These are phyloP conservation scores for Fusarium compactum DNA, from an alignment of 2,329 filamentous ascomycete genomes.

Conservation along the genomic window DNA sequence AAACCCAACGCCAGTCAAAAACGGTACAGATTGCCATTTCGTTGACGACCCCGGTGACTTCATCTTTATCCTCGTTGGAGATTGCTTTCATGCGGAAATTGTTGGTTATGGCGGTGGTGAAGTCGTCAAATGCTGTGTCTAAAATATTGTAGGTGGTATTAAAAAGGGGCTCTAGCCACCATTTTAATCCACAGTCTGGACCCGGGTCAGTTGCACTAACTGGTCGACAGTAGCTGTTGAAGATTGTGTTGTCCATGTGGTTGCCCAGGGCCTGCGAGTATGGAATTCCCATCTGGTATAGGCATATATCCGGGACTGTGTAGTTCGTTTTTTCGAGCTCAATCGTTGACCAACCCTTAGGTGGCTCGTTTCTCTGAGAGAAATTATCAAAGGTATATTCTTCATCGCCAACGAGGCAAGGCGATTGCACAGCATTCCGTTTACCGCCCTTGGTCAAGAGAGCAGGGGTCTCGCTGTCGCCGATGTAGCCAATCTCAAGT, in stretches of 20 bases:
- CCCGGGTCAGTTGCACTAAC: rapidly evolving
- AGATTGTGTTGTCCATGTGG: neutral
- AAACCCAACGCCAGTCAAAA: conserved; percentile 16
- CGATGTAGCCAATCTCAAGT: neutral
- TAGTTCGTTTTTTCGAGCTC: neutral
- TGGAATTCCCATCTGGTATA: neutral
- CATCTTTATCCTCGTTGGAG: rapidly evolving
- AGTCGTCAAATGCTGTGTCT: neutral
- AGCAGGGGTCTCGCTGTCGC: no score
- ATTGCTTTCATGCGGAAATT: neutral
- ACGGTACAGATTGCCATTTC: conserved; percentile 8
- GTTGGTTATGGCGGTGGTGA: conserved; percentile 8
- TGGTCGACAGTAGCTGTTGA: neutral
- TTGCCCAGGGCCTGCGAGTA: neutral
- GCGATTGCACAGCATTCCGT: neutral
- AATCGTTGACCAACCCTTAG: no score
- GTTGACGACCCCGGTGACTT: neutral
- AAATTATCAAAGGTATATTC: conserved; percentile 3
- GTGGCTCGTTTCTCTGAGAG: neutral
- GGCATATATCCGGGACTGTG: neutral
- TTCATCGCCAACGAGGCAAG: neutral
- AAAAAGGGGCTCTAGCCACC: neutral
- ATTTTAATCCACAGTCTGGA: neutral
- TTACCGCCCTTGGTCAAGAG: neutral
- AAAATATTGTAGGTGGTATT: neutral